phyloP scores from a whole-genome alignment of 106 monocot genomes.

The Allium cepa region DNA sequence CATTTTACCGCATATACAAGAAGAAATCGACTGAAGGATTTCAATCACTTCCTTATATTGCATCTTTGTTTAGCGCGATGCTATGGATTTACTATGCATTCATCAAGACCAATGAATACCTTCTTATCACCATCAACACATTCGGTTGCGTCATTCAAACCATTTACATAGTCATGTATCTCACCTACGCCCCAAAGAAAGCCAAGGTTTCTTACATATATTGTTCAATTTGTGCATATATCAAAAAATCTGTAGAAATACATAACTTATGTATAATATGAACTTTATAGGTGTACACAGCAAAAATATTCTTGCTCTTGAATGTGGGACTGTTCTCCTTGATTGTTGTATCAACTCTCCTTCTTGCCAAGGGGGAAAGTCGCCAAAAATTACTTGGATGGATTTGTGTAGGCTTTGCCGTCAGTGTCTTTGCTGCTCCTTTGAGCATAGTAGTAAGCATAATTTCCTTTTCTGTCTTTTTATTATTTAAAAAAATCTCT shows the following conservation, averaged over 20 bases:
- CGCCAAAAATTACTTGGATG: conserved; percentile 35
- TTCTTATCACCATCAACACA: too few species aligned
- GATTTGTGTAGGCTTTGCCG: conserved; percentile 49
- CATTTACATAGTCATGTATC: too few species aligned
- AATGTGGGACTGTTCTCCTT: conserved; percentile 35
- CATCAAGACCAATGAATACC: too few species aligned
- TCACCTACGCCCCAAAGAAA: too few species aligned
- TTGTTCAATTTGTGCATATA: neutral
- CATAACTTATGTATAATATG: neutral
- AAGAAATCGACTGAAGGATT: too few species aligned
- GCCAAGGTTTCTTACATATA: too few species aligned
- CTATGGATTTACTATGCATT: too few species aligned
- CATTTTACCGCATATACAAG: too few species aligned
- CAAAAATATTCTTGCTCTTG: conserved; percentile 16
- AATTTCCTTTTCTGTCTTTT: neutral
- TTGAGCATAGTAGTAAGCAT: conserved; percentile 47
- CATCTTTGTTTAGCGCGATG: too few species aligned
- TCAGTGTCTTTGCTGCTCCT: conserved; percentile 58
- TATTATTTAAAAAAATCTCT: neutral
- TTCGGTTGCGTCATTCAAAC: too few species aligned
- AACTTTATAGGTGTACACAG: too few species aligned
- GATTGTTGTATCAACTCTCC: conserved; percentile 31
- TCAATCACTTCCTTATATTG: too few species aligned
- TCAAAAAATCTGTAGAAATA: neutral
- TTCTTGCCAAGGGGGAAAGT: conserved; percentile 10